Percentiles rank a stretch among this genome's conserved stretches.
These are phyloP conservation scores for Ogataea dorogensis DNA, from an alignment of 805 yeast genomes.

Conservation along the genomic window DNA sequence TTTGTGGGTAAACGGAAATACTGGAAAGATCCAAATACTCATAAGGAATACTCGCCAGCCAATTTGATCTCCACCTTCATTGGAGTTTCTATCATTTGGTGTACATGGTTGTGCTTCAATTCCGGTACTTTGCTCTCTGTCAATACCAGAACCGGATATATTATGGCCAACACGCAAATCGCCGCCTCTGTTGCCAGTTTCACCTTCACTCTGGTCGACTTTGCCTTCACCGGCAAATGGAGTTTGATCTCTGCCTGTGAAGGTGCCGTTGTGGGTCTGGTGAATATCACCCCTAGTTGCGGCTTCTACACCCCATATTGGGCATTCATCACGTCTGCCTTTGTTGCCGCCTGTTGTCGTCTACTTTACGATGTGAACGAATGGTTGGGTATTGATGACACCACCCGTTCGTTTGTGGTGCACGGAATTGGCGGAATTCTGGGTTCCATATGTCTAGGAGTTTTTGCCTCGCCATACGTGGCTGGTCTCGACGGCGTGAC, in stretches of 20 bases:
- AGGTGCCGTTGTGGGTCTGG: slow-evolving; percentile 46
- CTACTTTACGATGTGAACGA: slow-evolving; percentile 36
- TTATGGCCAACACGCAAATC: slow-evolving; percentile 48
- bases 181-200: slow-evolving; percentile 50
- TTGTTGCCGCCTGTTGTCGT: slow-evolving; percentile 41
- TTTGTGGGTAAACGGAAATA: slow-evolving; percentile 42
- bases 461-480: slow-evolving; percentile 43
- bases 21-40: slow-evolving; percentile 32
- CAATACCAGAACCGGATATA: slow-evolving; percentile 43
- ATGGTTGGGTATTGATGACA: slow-evolving; percentile 45
- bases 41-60: slow-evolving; percentile 35
- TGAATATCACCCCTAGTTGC: slow-evolving; percentile 47
- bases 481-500: slow-evolving; percentile 45
- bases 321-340: slow-evolving; percentile 41
- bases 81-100: slow-evolving; percentile 48
- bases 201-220: slow-evolving; percentile 45
- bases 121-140: slow-evolving; percentile 44
- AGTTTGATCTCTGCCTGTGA: slow-evolving; percentile 44
- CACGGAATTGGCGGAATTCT: slow-evolving; percentile 51
- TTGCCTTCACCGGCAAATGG: slow-evolving; percentile 34
- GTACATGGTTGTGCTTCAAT: slow-evolving; percentile 50
- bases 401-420: slow-evolving; percentile 43
- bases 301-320: slow-evolving; percentile 47
- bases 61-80: slow-evolving; percentile 38
- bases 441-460: slow-evolving; percentile 43